Percentiles rank a stretch among this genome's conserved stretches.
Conservation (phyloP, 805 yeast genomes). For the Sugiyamaella floridensis region DNA sequence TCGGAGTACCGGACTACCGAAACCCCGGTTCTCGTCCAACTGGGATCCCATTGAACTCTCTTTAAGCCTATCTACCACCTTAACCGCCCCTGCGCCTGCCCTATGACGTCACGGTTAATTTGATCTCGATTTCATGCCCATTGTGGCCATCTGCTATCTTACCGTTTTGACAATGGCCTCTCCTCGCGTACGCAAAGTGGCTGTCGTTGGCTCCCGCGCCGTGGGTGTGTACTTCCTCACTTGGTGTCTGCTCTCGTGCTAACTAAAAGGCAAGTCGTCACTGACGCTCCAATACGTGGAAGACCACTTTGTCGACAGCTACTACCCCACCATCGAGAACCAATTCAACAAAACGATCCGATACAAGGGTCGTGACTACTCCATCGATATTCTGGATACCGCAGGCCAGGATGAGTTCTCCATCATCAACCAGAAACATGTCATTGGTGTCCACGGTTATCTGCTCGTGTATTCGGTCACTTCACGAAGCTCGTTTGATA, state of each 20-base stretch:
- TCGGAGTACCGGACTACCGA: too few relatives aligned
- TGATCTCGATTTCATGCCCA: background rate
- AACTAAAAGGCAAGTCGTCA: constrained; percentile 54
- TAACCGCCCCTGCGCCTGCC: background rate
- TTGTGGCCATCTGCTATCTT: background rate
- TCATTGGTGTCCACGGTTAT: constrained; percentile 80
- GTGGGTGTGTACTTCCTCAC: constrained; percentile 50
- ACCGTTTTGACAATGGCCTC: constrained; percentile 5
- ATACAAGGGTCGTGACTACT: constrained; percentile 67
- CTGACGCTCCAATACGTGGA: constrained; percentile 80
- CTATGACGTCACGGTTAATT: background rate
- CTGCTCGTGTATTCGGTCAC: constrained; percentile 76
- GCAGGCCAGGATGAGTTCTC: constrained; percentile 92
- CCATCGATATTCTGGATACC: constrained; percentile 80
- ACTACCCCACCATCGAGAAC: constrained; percentile 87
- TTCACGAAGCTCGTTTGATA: constrained; percentile 68
- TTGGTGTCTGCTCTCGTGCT: background rate
- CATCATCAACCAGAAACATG: constrained; percentile 67
- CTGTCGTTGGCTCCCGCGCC: constrained; percentile 80
- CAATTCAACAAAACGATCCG: constrained; percentile 66
- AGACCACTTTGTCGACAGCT: constrained; percentile 79
- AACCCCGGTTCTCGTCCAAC: too few relatives aligned
- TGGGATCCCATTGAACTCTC: too few relatives aligned
- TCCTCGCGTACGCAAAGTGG: constrained; percentile 53
- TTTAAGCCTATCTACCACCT: too few relatives aligned